Evolutionary conservation across 2,329 filamentous ascomycete genomes (phyloP).

Genomic region (Chalaropsis thielavioides): DNA sequence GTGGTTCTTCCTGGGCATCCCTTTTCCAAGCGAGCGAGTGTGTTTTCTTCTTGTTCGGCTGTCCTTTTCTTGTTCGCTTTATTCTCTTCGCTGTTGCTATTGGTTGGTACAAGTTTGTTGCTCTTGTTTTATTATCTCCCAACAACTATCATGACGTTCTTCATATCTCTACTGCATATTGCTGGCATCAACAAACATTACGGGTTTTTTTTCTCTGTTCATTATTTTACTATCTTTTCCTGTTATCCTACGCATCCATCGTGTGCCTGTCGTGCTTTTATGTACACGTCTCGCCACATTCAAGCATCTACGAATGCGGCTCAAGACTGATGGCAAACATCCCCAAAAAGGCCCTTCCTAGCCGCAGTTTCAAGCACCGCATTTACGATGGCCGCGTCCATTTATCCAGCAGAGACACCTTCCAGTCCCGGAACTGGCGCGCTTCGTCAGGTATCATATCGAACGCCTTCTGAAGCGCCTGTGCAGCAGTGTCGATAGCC

Average conservation of each 20-base stretch:
- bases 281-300: neutral
- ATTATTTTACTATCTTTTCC: slow-evolving; percentile 3
- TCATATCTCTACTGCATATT: slow-evolving; percentile 14
- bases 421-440: slow-evolving; percentile 49
- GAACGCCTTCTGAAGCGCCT: slow-evolving; percentile 35
- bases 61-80: neutral
- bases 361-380: neutral
- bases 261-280: neutral
- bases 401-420: slow-evolving; percentile 46
- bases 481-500: slow-evolving; percentile 33
- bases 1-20: neutral
- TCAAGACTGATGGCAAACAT: no score
- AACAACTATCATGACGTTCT: slow-evolving; percentile 1
- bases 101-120: slow-evolving; percentile 3
- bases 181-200: slow-evolving; percentile 7
- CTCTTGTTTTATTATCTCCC: neutral
- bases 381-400: slow-evolving; percentile 25
- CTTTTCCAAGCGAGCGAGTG: neutral
- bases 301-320: neutral
- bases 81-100: neutral
- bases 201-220: neutral
- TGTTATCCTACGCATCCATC: neutral
- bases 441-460: slow-evolving; percentile 40
- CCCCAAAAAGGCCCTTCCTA: neutral
- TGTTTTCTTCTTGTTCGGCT: neutral